Evolutionary conservation across 1,139 yeast genomes (phyloP).

Genomic region (Suhomyces bokatorum): DNA sequence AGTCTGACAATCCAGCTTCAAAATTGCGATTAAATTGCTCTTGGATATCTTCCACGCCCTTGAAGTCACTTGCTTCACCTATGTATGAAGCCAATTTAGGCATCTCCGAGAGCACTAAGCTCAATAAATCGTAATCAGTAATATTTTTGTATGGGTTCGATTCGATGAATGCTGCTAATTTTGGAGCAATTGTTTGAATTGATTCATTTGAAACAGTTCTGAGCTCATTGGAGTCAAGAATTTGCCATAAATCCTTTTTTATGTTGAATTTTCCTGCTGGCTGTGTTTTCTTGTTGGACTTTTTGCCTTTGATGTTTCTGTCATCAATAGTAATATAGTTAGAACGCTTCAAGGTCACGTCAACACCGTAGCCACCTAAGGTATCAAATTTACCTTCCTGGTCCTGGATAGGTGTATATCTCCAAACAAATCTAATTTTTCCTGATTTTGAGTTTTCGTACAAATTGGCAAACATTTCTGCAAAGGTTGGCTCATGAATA

Average conservation of each 20-base stretch:
- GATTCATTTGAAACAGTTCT: slow-evolving; percentile 22
- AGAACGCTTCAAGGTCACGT: slow-evolving; percentile 58
- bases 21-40: slow-evolving; percentile 30
- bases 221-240: slow-evolving; percentile 9
- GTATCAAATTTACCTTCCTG: slow-evolving; percentile 26
- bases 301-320: slow-evolving; percentile 30
- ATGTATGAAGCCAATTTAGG: slow-evolving; percentile 49
- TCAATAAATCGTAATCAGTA: slow-evolving; percentile 35
- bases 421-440: slow-evolving; percentile 72
- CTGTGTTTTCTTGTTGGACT: neutral
- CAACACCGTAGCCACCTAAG: slow-evolving; percentile 69
- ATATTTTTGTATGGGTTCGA: slow-evolving; percentile 25
- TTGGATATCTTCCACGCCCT: slow-evolving; percentile 20
- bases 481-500: slow-evolving; percentile 48
- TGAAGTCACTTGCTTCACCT: slow-evolving; percentile 15
- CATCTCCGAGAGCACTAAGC: slow-evolving; percentile 44
- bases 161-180: slow-evolving; percentile 47
- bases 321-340: slow-evolving; percentile 68
- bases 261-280: slow-evolving; percentile 5
- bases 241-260: slow-evolving; percentile 15
- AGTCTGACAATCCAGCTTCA: slow-evolving; percentile 36
- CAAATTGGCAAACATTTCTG: slow-evolving; percentile 58
- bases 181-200: slow-evolving; percentile 42
- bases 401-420: slow-evolving; percentile 51
- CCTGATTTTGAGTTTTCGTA: slow-evolving; percentile 62